phyloP scores from a whole-genome alignment of 129 eudicot genomes.

The Flaveria ramosissima region DNA sequence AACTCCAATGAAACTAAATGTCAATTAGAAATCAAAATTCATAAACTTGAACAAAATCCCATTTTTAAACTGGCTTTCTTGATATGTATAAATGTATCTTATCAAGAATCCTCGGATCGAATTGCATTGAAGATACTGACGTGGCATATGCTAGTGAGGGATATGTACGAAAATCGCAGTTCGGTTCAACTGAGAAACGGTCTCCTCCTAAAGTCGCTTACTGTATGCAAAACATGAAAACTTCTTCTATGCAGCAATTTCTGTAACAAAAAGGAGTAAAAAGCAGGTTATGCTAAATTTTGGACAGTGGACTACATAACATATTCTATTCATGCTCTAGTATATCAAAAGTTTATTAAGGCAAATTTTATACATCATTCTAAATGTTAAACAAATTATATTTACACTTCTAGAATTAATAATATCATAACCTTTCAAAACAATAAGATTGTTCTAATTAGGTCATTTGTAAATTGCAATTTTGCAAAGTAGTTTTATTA shows the following conservation, averaged over 20 bases:
- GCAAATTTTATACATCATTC: not conserved
- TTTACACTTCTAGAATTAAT: too few relatives aligned
- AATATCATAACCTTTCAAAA: too few relatives aligned
- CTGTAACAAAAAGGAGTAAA: conserved; percentile 38
- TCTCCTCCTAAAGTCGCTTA: conserved; percentile 53
- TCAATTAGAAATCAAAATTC: conserved; percentile 33
- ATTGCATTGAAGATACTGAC: conserved; percentile 31
- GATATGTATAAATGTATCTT: conserved; percentile 34
- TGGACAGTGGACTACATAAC: not conserved
- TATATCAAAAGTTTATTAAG: not conserved
- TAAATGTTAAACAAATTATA: not conserved
- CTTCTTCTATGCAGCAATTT: conserved; percentile 65
- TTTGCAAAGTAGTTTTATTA: too few relatives aligned
- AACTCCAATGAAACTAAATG: conserved; percentile 31
- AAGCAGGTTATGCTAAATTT: not conserved
- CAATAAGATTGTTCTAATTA: too few relatives aligned
- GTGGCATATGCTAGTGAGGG: conserved; percentile 40
- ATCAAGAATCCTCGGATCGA: conserved; percentile 33
- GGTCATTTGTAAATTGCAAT: too few relatives aligned
- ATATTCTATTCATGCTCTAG: not conserved
- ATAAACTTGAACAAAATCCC: conserved; percentile 38
- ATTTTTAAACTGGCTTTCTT: conserved; percentile 36
- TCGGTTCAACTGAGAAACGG: conserved; percentile 38
- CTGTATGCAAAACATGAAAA: conserved; percentile 44
- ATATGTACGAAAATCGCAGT: conserved; percentile 41